Evolutionary conservation across 1,284 basidiomycete species (phyloP).

Genomic region (Lignosus rhinocerotis): DNA sequence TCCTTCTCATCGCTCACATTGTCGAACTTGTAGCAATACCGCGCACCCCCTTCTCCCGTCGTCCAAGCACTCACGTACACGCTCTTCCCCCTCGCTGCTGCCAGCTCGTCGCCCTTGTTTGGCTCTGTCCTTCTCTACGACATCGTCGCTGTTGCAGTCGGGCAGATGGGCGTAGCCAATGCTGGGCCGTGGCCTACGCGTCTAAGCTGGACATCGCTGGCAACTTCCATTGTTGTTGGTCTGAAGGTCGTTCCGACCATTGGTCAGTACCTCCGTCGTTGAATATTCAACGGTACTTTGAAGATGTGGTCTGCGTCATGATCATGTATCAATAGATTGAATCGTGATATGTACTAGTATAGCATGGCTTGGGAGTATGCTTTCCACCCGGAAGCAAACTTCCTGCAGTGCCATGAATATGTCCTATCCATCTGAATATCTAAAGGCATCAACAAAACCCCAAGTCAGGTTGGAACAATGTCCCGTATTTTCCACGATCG

Average conservation of each 20-base stretch:
- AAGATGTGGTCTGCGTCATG: too few species aligned
- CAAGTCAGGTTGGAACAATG: too few species aligned
- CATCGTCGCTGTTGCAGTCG: conserved; percentile 28
- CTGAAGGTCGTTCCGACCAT: conserved; percentile 18
- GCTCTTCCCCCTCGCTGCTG: conserved; percentile 28
- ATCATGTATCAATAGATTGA: too few species aligned
- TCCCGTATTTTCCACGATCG: too few species aligned
- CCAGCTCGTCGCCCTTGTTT: conserved; percentile 30
- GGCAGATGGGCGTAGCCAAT: conserved; percentile 26
- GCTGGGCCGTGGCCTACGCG: conserved; percentile 27
- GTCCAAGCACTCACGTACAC: conserved; percentile 27
- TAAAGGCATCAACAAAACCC: too few species aligned
- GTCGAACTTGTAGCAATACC: conserved; percentile 15
- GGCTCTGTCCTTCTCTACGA: conserved; percentile 33
- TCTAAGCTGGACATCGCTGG: conserved; percentile 30
- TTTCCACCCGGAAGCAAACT: too few species aligned
- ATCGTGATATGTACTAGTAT: too few species aligned
- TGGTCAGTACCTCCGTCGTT: conserved; percentile 3
- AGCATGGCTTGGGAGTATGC: too few species aligned
- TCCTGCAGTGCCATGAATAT: too few species aligned
- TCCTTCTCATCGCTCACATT: neutral
- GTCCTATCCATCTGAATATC: too few species aligned
- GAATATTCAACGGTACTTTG: neutral
- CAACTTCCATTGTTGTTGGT: conserved; percentile 23
- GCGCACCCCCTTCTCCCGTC: conserved; percentile 23